A percentile compares a stretch with the other conserved stretches of the same genome.
Conservation (phyloP, 768 basidiomycete genomes). For the Lactifluus pinguis region DNA sequence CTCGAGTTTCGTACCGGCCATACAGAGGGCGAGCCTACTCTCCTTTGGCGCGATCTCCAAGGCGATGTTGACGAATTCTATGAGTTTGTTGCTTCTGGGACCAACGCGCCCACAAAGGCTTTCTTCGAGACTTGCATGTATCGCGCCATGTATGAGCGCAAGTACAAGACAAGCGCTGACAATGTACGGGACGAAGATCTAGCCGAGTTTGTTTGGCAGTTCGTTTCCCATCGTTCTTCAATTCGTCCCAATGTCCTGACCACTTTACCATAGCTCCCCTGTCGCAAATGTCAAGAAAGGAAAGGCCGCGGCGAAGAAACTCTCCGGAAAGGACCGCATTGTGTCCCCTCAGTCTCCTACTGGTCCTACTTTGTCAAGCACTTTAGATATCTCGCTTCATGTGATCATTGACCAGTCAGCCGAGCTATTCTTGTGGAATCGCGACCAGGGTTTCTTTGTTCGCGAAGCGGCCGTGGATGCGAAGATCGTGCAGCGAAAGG, state of each 20-base stretch:
- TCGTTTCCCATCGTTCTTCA: conserved; percentile 28
- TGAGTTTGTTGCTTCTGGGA: conserved; percentile 78
- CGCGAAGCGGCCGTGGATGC: conserved; percentile 39
- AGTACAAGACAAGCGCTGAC: conserved; percentile 67
- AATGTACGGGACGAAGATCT: conserved; percentile 57
- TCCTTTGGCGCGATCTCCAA: conserved; percentile 86
- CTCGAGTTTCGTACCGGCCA: conserved; percentile 76
- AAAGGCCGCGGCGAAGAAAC: conserved; percentile 22
- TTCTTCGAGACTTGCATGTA: conserved; percentile 95
- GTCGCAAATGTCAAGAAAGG: conserved; percentile 4
- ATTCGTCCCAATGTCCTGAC: not conserved
- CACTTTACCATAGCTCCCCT: conserved; percentile 9
- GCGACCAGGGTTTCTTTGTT: conserved; percentile 38
- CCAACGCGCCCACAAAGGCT: conserved; percentile 65
- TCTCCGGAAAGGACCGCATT: conserved; percentile 3
- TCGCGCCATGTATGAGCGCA: conserved; percentile 94
- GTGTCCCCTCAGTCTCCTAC: conserved; percentile 5
- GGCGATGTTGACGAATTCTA: conserved; percentile 90
- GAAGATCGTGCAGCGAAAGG: conserved; percentile 40
- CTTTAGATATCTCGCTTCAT: conserved; percentile 16
- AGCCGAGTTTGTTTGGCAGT: conserved; percentile 78
- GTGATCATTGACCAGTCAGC: conserved; percentile 37
- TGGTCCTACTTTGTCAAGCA: conserved; percentile 2
- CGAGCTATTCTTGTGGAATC: conserved; percentile 56
- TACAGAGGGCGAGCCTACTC: conserved; percentile 68